Base-by-base conservation (phyloP, 192 early-diverging fungal species). In the Mortierella claussenii region DNA sequence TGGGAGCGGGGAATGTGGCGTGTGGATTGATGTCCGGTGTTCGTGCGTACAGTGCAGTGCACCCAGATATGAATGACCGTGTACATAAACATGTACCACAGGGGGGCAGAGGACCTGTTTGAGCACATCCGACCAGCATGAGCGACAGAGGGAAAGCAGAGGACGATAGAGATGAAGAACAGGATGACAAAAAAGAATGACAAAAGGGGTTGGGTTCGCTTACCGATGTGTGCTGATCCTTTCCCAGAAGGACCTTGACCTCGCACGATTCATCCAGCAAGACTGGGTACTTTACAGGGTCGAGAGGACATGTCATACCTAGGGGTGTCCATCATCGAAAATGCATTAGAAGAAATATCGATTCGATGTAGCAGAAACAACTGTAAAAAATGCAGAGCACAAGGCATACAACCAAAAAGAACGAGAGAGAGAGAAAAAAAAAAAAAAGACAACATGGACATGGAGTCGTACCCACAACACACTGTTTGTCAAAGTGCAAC, bases 191-290 rank as follows among this genome's bases (percentile, higher is more conserved):
- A 24, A n/a, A 40, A 40, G n/a, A n/a, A 23, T 40, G 46, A 20
- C 12, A 52, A 15, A 23, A 9, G 2, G 0, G 32, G n/a, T 17
- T 36, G 4, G 1, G n/a, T 33, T 21, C 27, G 62, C 65, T 62
- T 76, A 76, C 73, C 17, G 73, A 76, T 11, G 73, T 76, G 37
- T 76, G 64, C 30, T 76, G 73, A 42, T 76, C 73, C 33, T 76
- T 76, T 30, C 73, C 73, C 15, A 76, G 52, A 21, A 76, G 27
- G 7, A 76, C 73, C 24, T 76, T 76, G 37, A 76, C 73, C 30
- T 76, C 73, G 34, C 73, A 76, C 58, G 57, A 60, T 11, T 66
- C 64, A 18, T 76, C 73, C 28, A 42, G 30, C 17, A 76, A 47
- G 20, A 67, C 73, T 32, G 73, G 73, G 31, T 76, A 76, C 36